Conservation (phyloP, 306 rosid species). For the Trichosanthes cucumerina region DNA sequence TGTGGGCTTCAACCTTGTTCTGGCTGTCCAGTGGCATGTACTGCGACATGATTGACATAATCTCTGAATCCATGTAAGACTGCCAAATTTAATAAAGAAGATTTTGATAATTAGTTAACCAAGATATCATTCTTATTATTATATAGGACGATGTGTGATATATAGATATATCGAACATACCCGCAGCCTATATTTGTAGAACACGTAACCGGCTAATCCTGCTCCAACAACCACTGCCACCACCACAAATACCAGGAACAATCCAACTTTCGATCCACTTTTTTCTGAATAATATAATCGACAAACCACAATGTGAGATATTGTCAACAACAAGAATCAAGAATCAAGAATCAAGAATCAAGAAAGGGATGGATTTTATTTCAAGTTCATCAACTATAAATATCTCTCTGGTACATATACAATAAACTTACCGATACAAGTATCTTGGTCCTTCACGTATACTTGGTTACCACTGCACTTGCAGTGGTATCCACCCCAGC, state of each 20-base stretch:
- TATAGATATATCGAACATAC: constrained; percentile 30
- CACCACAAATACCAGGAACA: constrained; percentile 37
- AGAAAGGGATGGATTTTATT: too few relatives aligned
- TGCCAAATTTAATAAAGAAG: too few relatives aligned
- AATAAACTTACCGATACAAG: constrained; percentile 32
- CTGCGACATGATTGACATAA: constrained; percentile 93
- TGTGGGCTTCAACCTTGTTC: constrained; percentile 40
- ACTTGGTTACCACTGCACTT: constrained; percentile 32
- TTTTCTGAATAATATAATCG: constrained; percentile 35
- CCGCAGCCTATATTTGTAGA: constrained; percentile 92
- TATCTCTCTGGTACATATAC: too few relatives aligned
- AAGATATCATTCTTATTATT: too few relatives aligned
- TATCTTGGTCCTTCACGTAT: constrained; percentile 40
- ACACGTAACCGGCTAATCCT: constrained; percentile 58
- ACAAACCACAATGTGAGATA: neutral
- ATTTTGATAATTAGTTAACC: neutral
- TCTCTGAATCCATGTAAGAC: constrained; percentile 97
- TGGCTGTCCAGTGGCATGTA: constrained; percentile 87
- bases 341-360: neutral
- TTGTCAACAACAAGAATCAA: too few relatives aligned
- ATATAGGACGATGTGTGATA: too few relatives aligned
- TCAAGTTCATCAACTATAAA: neutral
- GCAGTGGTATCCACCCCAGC: constrained; percentile 51
- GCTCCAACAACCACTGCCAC: constrained; percentile 52
- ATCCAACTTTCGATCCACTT: constrained; percentile 48